These are phyloP conservation scores for Raffaelea albimanens DNA, from an alignment of 2,329 filamentous ascomycete genomes.

Conservation along the genomic window DNA sequence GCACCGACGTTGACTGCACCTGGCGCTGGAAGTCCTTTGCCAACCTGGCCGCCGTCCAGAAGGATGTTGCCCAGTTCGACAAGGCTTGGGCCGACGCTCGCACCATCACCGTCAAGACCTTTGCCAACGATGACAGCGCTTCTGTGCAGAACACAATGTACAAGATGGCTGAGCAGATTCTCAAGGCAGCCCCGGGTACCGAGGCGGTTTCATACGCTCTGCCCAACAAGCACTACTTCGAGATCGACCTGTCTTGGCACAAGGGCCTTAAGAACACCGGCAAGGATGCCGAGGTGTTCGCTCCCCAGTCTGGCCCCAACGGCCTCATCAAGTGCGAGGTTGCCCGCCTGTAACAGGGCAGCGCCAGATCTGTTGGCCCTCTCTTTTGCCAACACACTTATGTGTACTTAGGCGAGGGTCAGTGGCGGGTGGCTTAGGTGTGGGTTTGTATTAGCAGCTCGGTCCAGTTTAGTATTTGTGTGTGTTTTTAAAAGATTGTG, in stretches of 20 bases:
- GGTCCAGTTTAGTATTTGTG: too few relatives aligned
- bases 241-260: slow-evolving; percentile 95
- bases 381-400: background rate
- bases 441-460: too few relatives aligned
- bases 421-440: too few relatives aligned
- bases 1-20: slow-evolving; percentile 77
- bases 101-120: slow-evolving; percentile 79
- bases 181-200: slow-evolving; percentile 63
- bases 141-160: slow-evolving; percentile 98
- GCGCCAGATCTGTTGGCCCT: background rate
- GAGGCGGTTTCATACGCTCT: slow-evolving; percentile 71
- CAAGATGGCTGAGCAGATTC: slow-evolving; percentile 88
- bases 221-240: slow-evolving; percentile 98
- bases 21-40: slow-evolving; percentile 79
- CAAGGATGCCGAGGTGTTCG: slow-evolving; percentile 90
- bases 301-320: slow-evolving; percentile 85
- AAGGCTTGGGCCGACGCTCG: slow-evolving; percentile 69
- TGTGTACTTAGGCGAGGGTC: too few relatives aligned
- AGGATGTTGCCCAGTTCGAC: slow-evolving; percentile 60
- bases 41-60: slow-evolving; percentile 56
- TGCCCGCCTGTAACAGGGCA: slow-evolving; percentile 22
- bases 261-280: slow-evolving; percentile 92
- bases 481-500: too few relatives aligned
- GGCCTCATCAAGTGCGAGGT: slow-evolving; percentile 94
- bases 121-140: slow-evolving; percentile 82